phyloP scores from a whole-genome alignment of 495 filamentous ascomycete genomes.

The Penicillium arizonense region DNA sequence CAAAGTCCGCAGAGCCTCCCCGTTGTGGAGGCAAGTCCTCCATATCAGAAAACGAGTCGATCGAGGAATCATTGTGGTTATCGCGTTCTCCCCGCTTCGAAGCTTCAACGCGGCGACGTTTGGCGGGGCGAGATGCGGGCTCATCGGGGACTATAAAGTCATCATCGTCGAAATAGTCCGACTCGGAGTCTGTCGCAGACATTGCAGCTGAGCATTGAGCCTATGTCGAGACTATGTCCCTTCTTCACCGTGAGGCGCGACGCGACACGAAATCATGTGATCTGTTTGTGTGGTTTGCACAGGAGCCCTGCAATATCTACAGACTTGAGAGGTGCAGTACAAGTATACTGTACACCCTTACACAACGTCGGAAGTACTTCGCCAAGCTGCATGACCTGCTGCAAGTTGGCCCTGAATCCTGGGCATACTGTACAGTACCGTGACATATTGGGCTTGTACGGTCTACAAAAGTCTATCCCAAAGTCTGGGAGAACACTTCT shows the following conservation, averaged over 20 bases:
- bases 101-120: slow-evolving; percentile 36
- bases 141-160: slow-evolving; percentile 31
- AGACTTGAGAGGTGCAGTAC: no score
- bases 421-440: no score
- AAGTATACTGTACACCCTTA: neutral
- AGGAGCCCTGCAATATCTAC: neutral
- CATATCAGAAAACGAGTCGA: slow-evolving; percentile 25
- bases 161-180: slow-evolving; percentile 29
- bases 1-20: slow-evolving; percentile 14
- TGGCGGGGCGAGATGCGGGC: slow-evolving; percentile 28
- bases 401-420: no score
- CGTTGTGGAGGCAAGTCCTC: slow-evolving; percentile 18
- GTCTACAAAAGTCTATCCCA: no score
- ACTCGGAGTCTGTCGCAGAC: slow-evolving; percentile 19
- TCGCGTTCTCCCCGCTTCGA: slow-evolving; percentile 2
- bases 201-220: slow-evolving; percentile 12
- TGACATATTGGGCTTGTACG: no score
- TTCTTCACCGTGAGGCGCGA: neutral
- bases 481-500: no score
- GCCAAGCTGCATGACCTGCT: no score
- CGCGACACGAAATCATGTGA: slow-evolving; percentile 21
- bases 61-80: slow-evolving; percentile 14
- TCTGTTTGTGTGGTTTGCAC: slow-evolving; percentile 15
- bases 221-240: no score
- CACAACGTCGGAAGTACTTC: no score